Evolutionary conservation across 2,329 filamentous ascomycete species (phyloP), one percentile per base, ranked within the genome.

Genomic region (Verticillium isaacii): DNA sequence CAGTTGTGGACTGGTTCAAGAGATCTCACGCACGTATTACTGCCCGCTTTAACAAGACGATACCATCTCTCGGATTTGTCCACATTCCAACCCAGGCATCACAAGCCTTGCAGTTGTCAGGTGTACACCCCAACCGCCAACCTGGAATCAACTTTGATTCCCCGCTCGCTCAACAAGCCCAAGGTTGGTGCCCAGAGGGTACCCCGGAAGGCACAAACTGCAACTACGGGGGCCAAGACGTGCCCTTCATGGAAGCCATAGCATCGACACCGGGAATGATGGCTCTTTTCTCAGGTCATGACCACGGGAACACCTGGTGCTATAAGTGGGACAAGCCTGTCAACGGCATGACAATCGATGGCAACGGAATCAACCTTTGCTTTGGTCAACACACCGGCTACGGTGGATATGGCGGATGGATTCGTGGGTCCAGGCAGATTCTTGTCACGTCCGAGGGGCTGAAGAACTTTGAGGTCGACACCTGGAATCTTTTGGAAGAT

Each of bases 341-440:
- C n/a, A 36, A 67, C 11, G 61, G 58, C 0, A 64, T 65, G 7
- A 60, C 58, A 1, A 64, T 55, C 5, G 17, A 32, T 15, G 81
- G 79, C 1, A 80, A 78, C 61, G 79, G 79, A 1, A 66, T 78
- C 19, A 74, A 78, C 34, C 67, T 83, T 6, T 83, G 81, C 66
- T 90, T 88, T 68, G 85, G 86, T 5, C 84, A 89, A 65, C 87
- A 89, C 66, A 82, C 85, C 0, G 89, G 89, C 0, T 91, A 90
- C 61, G 89, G 88, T 0, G 89, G 89, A 0, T 91, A 91, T 66
- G 85, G 87, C 0, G 77, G 78, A 55, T 89, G 84, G 83, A 81
- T 82, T 11, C 81, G 88, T 0, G 89, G 88, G 2, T 80, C 80
- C 3, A 77, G 86, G 1, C 82, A 88, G 66, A 74, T 89, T 12